Evolutionary conservation across 2,329 filamentous ascomycete species (phyloP).

Genomic region (Botrytis medusae): DNA sequence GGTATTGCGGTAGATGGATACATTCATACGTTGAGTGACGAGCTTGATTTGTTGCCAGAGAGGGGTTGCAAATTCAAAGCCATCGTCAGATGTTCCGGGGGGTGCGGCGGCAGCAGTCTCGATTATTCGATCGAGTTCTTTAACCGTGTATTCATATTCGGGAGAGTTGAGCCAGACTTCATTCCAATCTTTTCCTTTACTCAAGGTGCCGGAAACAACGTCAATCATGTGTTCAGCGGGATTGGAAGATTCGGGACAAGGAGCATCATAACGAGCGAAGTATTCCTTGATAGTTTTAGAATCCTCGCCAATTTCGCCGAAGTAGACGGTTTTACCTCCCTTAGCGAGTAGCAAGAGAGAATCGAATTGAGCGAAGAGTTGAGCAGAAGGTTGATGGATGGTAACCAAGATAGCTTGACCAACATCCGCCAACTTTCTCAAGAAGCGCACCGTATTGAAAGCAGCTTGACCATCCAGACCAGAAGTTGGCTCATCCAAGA

Average conservation of each 20-base stretch:
- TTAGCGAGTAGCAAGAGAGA: constrained; percentile 62
- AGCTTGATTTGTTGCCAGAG: constrained; percentile 45
- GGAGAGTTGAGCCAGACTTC: constrained; percentile 64
- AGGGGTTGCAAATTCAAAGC: constrained; percentile 53
- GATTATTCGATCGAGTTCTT: constrained; percentile 60
- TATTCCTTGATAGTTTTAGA: constrained; percentile 58
- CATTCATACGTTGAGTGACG: constrained; percentile 35
- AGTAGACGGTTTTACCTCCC: constrained; percentile 68
- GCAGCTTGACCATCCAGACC: constrained; percentile 64
- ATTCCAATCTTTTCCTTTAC: constrained; percentile 63
- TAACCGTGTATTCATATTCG: constrained; percentile 52
- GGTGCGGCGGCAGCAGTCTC: constrained; percentile 45
- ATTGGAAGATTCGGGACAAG: constrained; percentile 45
- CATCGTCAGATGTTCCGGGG: constrained; percentile 42
- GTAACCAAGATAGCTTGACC: constrained; percentile 56
- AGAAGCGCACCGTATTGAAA: constrained; percentile 62
- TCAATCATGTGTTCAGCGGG: constrained; percentile 49
- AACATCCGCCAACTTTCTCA: constrained; percentile 58
- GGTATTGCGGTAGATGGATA: constrained; percentile 63
- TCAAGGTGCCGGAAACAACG: constrained; percentile 48
- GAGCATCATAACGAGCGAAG: constrained; percentile 55
- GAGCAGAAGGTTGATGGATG: constrained; percentile 55
- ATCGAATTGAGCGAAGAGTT: constrained; percentile 58
- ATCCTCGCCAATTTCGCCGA: constrained; percentile 63
- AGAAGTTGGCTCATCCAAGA: constrained; percentile 60